Conservation (phyloP, 2,329 filamentous ascomycete genomes). For the Beauveria varroae region DNA sequence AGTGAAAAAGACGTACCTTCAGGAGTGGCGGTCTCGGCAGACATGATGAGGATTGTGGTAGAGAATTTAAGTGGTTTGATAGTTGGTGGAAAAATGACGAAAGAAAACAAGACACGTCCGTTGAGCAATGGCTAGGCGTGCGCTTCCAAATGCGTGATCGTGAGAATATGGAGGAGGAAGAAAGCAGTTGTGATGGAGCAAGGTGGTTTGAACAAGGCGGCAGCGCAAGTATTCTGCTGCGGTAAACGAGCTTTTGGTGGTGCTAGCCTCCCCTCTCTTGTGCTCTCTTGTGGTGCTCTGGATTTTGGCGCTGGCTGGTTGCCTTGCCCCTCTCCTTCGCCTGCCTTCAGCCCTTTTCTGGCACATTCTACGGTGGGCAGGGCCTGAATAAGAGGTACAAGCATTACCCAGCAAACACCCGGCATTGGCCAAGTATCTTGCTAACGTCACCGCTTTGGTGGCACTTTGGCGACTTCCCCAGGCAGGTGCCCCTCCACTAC, state of each 20-base stretch:
- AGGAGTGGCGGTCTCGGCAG: conserved; percentile 25
- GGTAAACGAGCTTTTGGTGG: neutral
- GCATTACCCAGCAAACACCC: neutral
- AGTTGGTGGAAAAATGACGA: conserved; percentile 2
- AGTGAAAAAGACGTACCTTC: conserved; percentile 26
- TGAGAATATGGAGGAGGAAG: neutral
- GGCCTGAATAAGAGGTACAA: neutral
- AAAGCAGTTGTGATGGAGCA: conserved; percentile 6
- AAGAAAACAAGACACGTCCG: neutral
- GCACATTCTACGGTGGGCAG: conserved; percentile 7
- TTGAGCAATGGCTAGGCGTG: conserved; percentile 7
- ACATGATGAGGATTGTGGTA: conserved; percentile 17
- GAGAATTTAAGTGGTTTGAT: conserved; percentile 8
- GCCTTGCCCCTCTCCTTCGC: conserved; percentile 2
- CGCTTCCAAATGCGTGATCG: neutral
- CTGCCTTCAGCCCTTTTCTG: conserved; percentile 10
- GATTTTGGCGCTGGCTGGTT: neutral
- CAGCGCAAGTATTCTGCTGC: neutral
- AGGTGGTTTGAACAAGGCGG: neutral
- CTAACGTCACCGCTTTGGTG: neutral
- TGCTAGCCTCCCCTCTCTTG: neutral
- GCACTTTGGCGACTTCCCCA: neutral
- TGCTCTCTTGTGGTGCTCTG: neutral
- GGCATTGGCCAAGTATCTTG: neutral
- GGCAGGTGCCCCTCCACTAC: neutral